A percentile compares a stretch with the other conserved stretches of the same genome.
phyloP scores from a whole-genome alignment of 148 eudicot species.

The Arbutus unedo region DNA sequence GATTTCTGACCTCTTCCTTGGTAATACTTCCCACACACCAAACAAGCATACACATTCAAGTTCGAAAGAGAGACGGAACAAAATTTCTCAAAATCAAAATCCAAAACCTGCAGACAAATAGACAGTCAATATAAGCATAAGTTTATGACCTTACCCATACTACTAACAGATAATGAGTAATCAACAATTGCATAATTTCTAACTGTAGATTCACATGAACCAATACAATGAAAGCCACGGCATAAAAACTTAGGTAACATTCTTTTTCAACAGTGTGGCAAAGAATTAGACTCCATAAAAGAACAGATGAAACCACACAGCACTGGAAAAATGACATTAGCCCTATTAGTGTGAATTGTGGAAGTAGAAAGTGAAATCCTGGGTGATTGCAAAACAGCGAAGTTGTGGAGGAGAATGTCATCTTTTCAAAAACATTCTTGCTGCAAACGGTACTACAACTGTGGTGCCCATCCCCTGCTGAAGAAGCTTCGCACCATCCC shows the following conservation, averaged over 20 bases:
- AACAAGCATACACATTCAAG: slow-evolving; percentile 91
- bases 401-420: not conserved
- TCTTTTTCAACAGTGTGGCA: not conserved
- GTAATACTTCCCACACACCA: slow-evolving; percentile 92
- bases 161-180: not conserved
- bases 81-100: slow-evolving; percentile 95
- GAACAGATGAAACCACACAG: not conserved
- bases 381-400: not conserved
- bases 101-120: slow-evolving; percentile 62
- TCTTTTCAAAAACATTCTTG: not conserved
- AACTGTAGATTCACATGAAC: not conserved
- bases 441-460: not conserved
- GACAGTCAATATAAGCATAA: not conserved
- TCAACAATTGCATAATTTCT: not conserved
- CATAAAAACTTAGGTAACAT: not conserved
- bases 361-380: not conserved
- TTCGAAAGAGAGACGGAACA: slow-evolving; percentile 90
- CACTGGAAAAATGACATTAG: not conserved
- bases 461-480: not conserved
- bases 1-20: slow-evolving; percentile 94
- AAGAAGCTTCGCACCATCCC: not conserved
- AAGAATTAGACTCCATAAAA: not conserved
- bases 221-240: not conserved
- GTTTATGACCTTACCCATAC: not conserved
- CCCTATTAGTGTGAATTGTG: not conserved